A percentile compares a stretch with the other conserved stretches of the same genome.
Conservation (phyloP, 2,329 filamentous ascomycete genomes). For the Paraphoma sp. region DNA sequence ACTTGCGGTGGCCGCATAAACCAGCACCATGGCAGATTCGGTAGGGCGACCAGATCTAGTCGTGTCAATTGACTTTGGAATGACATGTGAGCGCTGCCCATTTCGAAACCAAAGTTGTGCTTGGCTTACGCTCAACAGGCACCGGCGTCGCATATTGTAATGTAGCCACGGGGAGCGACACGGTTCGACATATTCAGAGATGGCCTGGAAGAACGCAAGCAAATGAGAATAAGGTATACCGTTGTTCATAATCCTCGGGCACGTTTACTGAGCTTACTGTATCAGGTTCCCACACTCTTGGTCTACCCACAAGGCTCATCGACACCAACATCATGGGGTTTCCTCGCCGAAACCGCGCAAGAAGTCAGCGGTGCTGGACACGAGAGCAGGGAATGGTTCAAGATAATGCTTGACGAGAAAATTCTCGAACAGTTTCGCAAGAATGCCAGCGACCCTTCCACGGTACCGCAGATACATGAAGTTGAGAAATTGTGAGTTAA, state of each 20-base stretch:
- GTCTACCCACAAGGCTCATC: slow-evolving; percentile 53
- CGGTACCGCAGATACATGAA: slow-evolving; percentile 52
- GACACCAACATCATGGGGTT: slow-evolving; percentile 59
- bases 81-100: slow-evolving; percentile 39
- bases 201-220: slow-evolving; percentile 61
- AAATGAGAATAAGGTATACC: slow-evolving; percentile 57
- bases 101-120: not conserved
- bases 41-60: slow-evolving; percentile 35
- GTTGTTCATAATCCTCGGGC: not conserved
- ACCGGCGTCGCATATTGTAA: slow-evolving; percentile 48
- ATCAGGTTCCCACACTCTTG: slow-evolving; percentile 56
- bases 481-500: slow-evolving; percentile 49
- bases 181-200: slow-evolving; percentile 49
- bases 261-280: not conserved
- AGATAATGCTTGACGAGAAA: slow-evolving; percentile 59
- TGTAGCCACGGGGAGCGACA: slow-evolving; percentile 37
- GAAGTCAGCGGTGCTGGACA: slow-evolving; percentile 51
- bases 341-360: slow-evolving; percentile 52
- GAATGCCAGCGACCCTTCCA: slow-evolving; percentile 11
- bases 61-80: slow-evolving; percentile 42
- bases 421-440: slow-evolving; percentile 37
- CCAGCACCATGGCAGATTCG: slow-evolving; percentile 4
- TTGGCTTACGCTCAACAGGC: slow-evolving; percentile 13
- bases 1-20: not conserved
- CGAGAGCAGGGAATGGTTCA: slow-evolving; percentile 59